A percentile compares a stretch with the other conserved stretches of the same genome.
Evolutionary conservation across 768 basidiomycete species (phyloP).

Genomic region (Phylloporus sp.): DNA sequence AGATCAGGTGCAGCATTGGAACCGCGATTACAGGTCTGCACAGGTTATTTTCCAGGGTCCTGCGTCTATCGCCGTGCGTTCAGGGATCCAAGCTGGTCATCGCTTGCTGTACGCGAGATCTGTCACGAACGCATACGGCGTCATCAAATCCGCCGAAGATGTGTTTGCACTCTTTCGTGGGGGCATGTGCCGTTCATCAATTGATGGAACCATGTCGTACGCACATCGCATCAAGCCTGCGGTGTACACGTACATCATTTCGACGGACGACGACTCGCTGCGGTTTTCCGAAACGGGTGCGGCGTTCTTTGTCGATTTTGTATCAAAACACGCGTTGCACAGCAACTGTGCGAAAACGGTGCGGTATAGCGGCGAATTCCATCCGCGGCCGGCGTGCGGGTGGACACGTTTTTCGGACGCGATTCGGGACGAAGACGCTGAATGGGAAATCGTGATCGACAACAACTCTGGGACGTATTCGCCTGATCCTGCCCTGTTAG

Average conservation of each 20-base stretch:
- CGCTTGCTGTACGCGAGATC: slow-evolving; percentile 69
- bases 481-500: slow-evolving; percentile 60
- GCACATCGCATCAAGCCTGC: slow-evolving; percentile 66
- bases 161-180: slow-evolving; percentile 50
- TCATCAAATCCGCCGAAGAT: slow-evolving; percentile 46
- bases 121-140: slow-evolving; percentile 56
- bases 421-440: slow-evolving; percentile 47
- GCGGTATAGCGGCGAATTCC: slow-evolving; percentile 75
- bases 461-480: slow-evolving; percentile 86
- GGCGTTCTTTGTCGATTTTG: slow-evolving; percentile 82
- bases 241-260: slow-evolving; percentile 83
- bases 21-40: slow-evolving; percentile 59
- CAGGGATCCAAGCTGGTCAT: slow-evolving; percentile 68
- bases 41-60: slow-evolving; percentile 66
- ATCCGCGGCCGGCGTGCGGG: slow-evolving; percentile 64
- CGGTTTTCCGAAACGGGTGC: slow-evolving; percentile 86
- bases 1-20: slow-evolving; percentile 62
- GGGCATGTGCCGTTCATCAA: slow-evolving; percentile 21
- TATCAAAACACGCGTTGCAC: slow-evolving; percentile 83
- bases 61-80: slow-evolving; percentile 56
- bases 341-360: slow-evolving; percentile 64
- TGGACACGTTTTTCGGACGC: slow-evolving; percentile 60
- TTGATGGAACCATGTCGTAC: slow-evolving; percentile 13
- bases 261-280: slow-evolving; percentile 66
- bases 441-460: slow-evolving; percentile 82